Conservation (phyloP, 2,329 filamentous ascomycete genomes). For the Ceratocystis harringtonii region DNA sequence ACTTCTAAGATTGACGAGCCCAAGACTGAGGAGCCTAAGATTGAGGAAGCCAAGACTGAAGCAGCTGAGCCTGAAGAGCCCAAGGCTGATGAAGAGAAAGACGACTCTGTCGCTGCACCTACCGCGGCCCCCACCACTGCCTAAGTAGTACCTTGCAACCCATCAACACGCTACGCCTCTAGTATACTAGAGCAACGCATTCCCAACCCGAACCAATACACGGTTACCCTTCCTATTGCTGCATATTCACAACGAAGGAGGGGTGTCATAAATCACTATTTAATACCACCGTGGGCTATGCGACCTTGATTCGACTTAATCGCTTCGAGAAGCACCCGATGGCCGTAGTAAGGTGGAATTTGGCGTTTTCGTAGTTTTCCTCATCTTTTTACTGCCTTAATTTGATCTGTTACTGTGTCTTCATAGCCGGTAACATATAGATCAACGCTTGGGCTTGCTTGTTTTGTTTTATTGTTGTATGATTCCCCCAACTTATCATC, state of each 20-base stretch:
- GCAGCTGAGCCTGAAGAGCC: constrained; percentile 13
- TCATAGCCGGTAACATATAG: not conserved
- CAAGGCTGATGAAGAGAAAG: constrained; percentile 13
- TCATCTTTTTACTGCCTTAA: not conserved
- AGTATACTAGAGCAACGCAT: not conserved
- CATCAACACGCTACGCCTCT: not conserved
- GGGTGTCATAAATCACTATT: not conserved
- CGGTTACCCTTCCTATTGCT: not conserved
- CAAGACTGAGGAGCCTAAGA: constrained; percentile 20
- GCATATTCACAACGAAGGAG: not conserved
- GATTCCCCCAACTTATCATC: constrained; percentile 15
- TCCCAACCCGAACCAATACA: not conserved
- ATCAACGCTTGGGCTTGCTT: not conserved
- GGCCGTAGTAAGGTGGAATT: not conserved
- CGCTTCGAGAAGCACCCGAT: not conserved
- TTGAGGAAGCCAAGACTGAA: constrained; percentile 20
- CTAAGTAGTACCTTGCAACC: not conserved
- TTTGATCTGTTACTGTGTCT: not conserved
- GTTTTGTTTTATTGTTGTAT: constrained; percentile 16
- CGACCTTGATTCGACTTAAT: not conserved
- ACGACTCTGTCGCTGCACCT: not conserved
- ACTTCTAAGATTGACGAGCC: constrained; percentile 19
- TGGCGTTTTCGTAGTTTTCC: not conserved
- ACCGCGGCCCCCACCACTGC: constrained; percentile 20
- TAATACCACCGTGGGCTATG: not conserved